Percentiles rank a stretch among this genome's conserved stretches.
Evolutionary conservation across 1,139 yeast species (phyloP).

Genomic region (Yamadazyma triangularis): DNA sequence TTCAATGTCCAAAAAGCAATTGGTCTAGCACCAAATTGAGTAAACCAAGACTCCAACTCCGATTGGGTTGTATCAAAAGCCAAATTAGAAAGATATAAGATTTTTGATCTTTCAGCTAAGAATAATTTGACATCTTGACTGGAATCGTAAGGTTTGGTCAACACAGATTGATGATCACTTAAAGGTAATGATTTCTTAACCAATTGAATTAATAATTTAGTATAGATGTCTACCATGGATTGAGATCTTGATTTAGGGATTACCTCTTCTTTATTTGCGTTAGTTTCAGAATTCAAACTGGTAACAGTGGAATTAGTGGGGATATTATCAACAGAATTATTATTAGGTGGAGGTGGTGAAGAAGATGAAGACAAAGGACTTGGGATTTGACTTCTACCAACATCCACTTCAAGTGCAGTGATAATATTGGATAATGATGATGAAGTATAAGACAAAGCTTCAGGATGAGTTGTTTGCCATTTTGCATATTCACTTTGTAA

Average conservation of each 20-base stretch:
- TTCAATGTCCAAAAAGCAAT: constrained; percentile 87
- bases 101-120: constrained; percentile 67
- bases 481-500: constrained; percentile 65
- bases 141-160: constrained; percentile 71
- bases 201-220: constrained; percentile 47
- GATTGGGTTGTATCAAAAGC: constrained; percentile 87
- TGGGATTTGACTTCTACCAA: constrained; percentile 8
- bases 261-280: neutral
- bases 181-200: constrained; percentile 51
- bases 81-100: constrained; percentile 71
- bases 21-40: constrained; percentile 82
- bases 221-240: constrained; percentile 15
- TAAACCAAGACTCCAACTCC: constrained; percentile 88
- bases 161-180: constrained; percentile 50
- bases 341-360: constrained; percentile 7
- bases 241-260: neutral
- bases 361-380: constrained; percentile 3
- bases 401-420: constrained; percentile 55
- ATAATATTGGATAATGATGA: constrained; percentile 50
- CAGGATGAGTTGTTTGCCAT: constrained; percentile 66
- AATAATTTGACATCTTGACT: constrained; percentile 68
- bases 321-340: constrained; percentile 4
- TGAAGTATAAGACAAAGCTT: constrained; percentile 48
- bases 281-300: neutral
- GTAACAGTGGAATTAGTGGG: constrained; percentile 6